Base-by-base conservation (phyloP, 2,329 filamentous ascomycete genomes). In the Phaeophleospora eucalypticola region DNA sequence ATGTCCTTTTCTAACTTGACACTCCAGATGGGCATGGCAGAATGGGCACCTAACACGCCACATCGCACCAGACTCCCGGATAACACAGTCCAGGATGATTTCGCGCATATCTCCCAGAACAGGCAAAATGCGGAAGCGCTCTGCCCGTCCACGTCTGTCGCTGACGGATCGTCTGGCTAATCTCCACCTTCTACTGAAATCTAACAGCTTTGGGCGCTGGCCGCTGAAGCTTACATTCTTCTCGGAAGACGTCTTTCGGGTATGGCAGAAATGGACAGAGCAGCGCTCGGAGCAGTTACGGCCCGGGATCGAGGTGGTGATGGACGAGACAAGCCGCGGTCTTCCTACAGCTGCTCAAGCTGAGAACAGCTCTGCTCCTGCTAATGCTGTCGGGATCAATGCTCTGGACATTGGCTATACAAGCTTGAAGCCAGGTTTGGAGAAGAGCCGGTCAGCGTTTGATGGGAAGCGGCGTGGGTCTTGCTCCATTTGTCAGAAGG, bases 211-310 rank as follows among this genome's bases (percentile, higher is more conserved):
- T 64, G 72, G 75, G 14, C 74, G 82, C 37, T 95, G 89, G 91
- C 91, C 91, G 16, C 72, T 98, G 43, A 79, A 79, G 43, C 64
- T 96, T 38, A 83, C 86, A 18, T 91, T 97, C 67, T 91, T 95
- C 57, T 75, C 76, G 2, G 69, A 73, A 2, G 86, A 91, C 49
- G 83, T 88, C 0, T 78, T 86, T 58, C 69, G 70, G 16, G 75
- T 78, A 1, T 97, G 91, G 91, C 64, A 75, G 15, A 73, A 67
- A 40, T 83, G 79, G 73, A 75, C 74, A 36, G 67, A 72, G 2
- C 66, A 73, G 2, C 72, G 76, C 2, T 65, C 74, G 40, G 73
- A 75, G 40, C 62, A 71, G 21, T 57, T 82, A 10, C 70, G 74
- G 17, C 58, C 64, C 9, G 72, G 70, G 2, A 67, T 87, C 10